These are phyloP conservation scores for Nicotiana attenuata DNA, from an alignment of 257 asterid genomes.

Conservation along the genomic window DNA sequence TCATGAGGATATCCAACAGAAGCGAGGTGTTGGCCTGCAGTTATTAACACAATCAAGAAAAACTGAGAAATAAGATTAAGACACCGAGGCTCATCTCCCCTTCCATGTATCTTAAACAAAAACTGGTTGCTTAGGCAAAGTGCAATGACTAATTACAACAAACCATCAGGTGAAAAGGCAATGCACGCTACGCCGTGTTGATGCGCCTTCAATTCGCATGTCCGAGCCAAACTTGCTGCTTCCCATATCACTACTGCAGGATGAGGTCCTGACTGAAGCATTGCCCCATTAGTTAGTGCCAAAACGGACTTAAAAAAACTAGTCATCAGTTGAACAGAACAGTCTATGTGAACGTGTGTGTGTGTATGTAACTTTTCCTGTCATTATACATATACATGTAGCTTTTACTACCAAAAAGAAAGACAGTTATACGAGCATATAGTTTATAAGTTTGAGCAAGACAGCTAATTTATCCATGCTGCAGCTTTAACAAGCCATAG, in stretches of 20 bases:
- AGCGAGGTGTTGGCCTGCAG: constrained; percentile 49
- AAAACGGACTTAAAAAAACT: background rate
- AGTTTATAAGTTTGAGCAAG: background rate
- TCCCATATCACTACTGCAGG: constrained; percentile 62
- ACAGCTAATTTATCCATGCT: background rate
- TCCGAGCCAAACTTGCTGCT: constrained; percentile 28
- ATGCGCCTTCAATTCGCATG: constrained; percentile 57
- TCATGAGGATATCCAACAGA: constrained; percentile 66
- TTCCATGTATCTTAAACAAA: background rate
- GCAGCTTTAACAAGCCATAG: constrained; percentile 4
- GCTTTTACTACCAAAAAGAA: background rate
- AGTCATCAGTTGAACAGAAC: background rate
- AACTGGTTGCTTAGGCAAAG: background rate
- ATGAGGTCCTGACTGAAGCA: constrained; percentile 52
- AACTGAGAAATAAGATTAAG: background rate
- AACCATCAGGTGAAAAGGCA: constrained; percentile 64
- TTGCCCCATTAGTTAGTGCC: constrained; percentile 10
- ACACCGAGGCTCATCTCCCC: background rate
- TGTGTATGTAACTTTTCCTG: background rate
- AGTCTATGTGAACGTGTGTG: background rate
- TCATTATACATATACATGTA: background rate
- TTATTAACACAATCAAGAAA: background rate
- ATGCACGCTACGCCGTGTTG: constrained; percentile 60
- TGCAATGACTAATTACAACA: constrained; percentile 26
- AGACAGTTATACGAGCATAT: background rate